Percentiles rank a stretch among this genome's conserved stretches.
phyloP scores from a whole-genome alignment of 352 stramenopile species.

The Pythium chondricola region DNA sequence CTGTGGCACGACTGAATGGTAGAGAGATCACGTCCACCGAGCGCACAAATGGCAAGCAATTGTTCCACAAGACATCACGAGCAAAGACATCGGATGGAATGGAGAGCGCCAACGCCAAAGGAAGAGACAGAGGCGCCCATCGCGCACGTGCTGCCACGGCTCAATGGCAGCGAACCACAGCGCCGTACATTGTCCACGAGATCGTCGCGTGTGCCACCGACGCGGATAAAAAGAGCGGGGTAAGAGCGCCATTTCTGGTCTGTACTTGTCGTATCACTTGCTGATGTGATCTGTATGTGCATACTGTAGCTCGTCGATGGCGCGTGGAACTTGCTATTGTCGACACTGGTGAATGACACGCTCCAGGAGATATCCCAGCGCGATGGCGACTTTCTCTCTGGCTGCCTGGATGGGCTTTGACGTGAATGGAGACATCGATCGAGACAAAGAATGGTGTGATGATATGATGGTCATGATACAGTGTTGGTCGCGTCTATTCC shows the following conservation, averaged over 20 bases:
- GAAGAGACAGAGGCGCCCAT: background rate
- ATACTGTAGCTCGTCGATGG: constrained; percentile 39
- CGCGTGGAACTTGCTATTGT: constrained; percentile 45
- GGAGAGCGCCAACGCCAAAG: background rate
- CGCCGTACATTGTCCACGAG: constrained; percentile 25
- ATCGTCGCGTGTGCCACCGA: constrained; percentile 41
- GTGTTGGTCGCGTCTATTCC: background rate
- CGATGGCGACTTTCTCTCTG: constrained; percentile 51
- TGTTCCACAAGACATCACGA: constrained; percentile 37
- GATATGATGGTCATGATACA: too few species aligned
- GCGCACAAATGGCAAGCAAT: constrained; percentile 36
- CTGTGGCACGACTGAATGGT: constrained; percentile 53
- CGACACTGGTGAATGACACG: constrained; percentile 57
- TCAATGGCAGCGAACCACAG: constrained; percentile 2
- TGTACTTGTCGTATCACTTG: background rate
- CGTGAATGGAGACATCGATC: too few species aligned
- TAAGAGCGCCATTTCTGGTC: constrained; percentile 10
- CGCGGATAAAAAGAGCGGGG: constrained; percentile 45
- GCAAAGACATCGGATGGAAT: background rate
- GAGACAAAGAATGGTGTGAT: too few species aligned
- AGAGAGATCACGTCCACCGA: constrained; percentile 48
- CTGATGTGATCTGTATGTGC: background rate
- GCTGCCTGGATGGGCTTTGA: constrained; percentile 49
- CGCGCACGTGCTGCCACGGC: background rate
- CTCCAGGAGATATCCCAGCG: constrained; percentile 59